These are phyloP conservation scores for Tilletia setariae DNA, from an alignment of 1,284 basidiomycete species.

Conservation along the genomic window DNA sequence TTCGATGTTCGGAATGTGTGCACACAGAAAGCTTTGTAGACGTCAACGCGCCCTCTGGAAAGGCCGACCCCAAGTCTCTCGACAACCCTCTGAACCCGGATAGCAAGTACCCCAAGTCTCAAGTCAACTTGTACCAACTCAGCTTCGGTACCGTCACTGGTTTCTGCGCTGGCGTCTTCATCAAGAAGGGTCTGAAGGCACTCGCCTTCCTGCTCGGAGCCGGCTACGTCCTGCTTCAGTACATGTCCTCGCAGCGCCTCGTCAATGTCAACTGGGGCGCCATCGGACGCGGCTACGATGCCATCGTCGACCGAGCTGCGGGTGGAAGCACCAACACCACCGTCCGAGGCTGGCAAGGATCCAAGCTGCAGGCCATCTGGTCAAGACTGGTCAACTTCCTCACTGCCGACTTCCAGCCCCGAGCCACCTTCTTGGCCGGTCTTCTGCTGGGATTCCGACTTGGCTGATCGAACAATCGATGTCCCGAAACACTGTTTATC, in stretches of 20 bases:
- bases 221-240: slow-evolving; percentile 47
- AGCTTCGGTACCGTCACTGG: slow-evolving; percentile 79
- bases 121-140: slow-evolving; percentile 75
- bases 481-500: background rate
- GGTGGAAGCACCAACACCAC: slow-evolving; percentile 27
- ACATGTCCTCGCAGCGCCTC: slow-evolving; percentile 55
- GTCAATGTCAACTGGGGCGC: slow-evolving; percentile 76
- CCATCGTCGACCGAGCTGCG: slow-evolving; percentile 67
- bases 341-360: slow-evolving; percentile 19
- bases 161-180: slow-evolving; percentile 83
- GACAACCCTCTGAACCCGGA: slow-evolving; percentile 12
- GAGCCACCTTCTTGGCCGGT: slow-evolving; percentile 60
- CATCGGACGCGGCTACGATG: slow-evolving; percentile 65
- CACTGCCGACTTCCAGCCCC: slow-evolving; percentile 82
- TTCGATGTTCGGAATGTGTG: background rate
- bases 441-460: slow-evolving; percentile 59
- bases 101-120: slow-evolving; percentile 61
- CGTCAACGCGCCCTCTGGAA: background rate
- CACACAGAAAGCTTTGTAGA: background rate
- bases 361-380: slow-evolving; percentile 61
- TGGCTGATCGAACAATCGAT: slow-evolving; percentile 51
- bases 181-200: slow-evolving; percentile 84
- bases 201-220: slow-evolving; percentile 76
- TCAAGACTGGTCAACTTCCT: slow-evolving; percentile 76
- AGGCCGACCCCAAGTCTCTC: background rate